Base-by-base conservation (phyloP, 139 green algal species). In the Pleodorina starrii region DNA sequence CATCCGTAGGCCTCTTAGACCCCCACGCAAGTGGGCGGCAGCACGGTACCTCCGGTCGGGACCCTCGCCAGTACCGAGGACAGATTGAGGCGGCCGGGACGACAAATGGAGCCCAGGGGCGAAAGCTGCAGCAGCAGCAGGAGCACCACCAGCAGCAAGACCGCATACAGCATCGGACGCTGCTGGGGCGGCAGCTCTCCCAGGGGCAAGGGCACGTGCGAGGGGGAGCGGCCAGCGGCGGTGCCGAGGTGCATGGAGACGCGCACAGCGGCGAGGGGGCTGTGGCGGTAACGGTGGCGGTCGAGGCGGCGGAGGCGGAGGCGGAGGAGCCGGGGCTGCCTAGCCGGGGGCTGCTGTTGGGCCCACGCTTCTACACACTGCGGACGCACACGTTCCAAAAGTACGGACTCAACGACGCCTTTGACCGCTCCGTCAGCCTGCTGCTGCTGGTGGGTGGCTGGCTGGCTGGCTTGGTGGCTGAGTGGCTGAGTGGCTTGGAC, bases 401-500 rank as follows among this genome's bases (percentile, higher is more conserved):
- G 59, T 97, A 95, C 69, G 96, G 96, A 10, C 89, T 98, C 25
- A 97, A 98, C 77, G 96, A 98, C 60, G 96, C 96, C 2, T 98
- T 96, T 85, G 94, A 97, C 78, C 81, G 92, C 42, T 94, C 90
- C 0, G 93, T 98, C 5, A 91, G 84, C 5, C 43, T 94, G 32
- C 91, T 97, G 82, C 89, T 97, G 36, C 3, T 75, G 42, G 86
- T 80, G 63, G 42, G 54, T n/a, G n/a, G n/a, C n/a, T n/a, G n/a
- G n/a, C n/a, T n/a, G n/a, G n/a, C n/a, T n/a, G n/a, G n/a, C n/a
- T n/a, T n/a, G n/a, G n/a, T n/a, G n/a, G n/a, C n/a, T n/a, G n/a
- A n/a, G n/a, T n/a, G n/a, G n/a, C n/a, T n/a, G n/a, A n/a, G n/a
- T n/a, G n/a, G n/a, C n/a, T n/a, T n/a, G n/a, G n/a, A n/a, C n/a